Evolutionary conservation across 1,139 yeast genomes (phyloP), one percentile per base, ranked within the genome.

Genomic region (Candida gigantensis): DNA sequence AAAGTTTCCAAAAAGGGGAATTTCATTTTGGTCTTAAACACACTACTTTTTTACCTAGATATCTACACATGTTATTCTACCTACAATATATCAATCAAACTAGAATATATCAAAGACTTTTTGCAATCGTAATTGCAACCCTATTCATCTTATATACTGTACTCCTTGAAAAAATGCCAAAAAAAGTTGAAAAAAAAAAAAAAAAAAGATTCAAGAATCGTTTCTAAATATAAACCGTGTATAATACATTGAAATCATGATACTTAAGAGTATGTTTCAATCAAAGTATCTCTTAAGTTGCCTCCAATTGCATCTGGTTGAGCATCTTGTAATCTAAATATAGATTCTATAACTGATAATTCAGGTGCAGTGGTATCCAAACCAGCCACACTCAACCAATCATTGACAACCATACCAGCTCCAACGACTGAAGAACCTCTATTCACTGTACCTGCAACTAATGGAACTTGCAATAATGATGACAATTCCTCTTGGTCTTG

Each of bases 311-410:
- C 74, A 46, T 85, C 92, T 45, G 95, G 95, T 60, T 83, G 87
- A 46, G 88, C 90, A 56, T 86, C 95, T 64, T 85, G 92, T 53
- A 87, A 73, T 66, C 88, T 84, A 79, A 92, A 94, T 52, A 94
- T 94, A 58, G 95, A 85, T 70, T 94, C 98, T 51, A 94, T 79
- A 43, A 94, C 98, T 50, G 96, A 88, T 57, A 94, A 75, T 68
- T 94, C 99, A 34, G 98, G 97, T 34, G 98, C 98, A 47, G 98
- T 90, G 42, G 98, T 92, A 66, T 92, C 98, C 52, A 87, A 77
- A 47, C 99, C 99, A 32, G 96, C 77, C 35, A 94, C 97, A 24
- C 97, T 95, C 48, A 92, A 74, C 95, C 97, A 94, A 71, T 94
- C 99, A 60, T 94, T 94, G 34, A 90, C 98, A 35, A 94, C 97